Evolutionary conservation across 352 stramenopile species (phyloP).

Genomic region (Poterioochromonas sp.): DNA sequence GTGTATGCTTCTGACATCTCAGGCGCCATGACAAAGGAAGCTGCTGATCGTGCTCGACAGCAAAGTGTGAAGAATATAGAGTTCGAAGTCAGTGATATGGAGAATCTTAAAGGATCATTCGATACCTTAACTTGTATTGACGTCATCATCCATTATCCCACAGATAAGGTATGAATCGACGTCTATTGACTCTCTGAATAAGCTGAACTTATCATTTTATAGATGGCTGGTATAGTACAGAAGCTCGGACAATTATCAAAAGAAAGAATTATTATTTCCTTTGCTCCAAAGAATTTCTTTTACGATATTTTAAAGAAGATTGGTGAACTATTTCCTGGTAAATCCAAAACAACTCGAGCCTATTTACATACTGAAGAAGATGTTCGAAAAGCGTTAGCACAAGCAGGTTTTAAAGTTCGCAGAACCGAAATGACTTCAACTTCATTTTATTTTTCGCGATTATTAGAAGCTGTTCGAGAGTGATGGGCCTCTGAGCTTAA

Average conservation of each 20-base stretch:
- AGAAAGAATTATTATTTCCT: constrained; percentile 63
- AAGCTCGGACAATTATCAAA: constrained; percentile 60
- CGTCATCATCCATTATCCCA: constrained; percentile 74
- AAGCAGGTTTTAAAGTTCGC: constrained; percentile 59
- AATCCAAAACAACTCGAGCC: constrained; percentile 65
- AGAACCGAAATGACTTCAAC: constrained; percentile 66
- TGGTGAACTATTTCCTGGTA: constrained; percentile 68
- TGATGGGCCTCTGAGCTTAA: too few species aligned
- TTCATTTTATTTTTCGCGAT: constrained; percentile 72
- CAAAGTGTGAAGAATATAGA: constrained; percentile 53
- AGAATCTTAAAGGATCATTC: constrained; percentile 61
- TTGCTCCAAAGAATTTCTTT: constrained; percentile 72
- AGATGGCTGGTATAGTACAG: constrained; percentile 63
- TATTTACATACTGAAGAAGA: constrained; percentile 67
- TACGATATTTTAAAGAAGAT: constrained; percentile 65
- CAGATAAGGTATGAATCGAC: constrained; percentile 51
- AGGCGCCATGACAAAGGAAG: constrained; percentile 61
- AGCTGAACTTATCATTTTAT: constrained; percentile 3
- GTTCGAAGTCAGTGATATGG: constrained; percentile 68
- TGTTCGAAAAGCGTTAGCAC: constrained; percentile 54
- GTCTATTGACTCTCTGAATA: too few species aligned
- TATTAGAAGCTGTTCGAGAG: constrained; percentile 56
- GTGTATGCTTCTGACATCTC: constrained; percentile 66
- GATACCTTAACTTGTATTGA: constrained; percentile 66
- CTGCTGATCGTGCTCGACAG: constrained; percentile 36